Evolutionary conservation across 495 filamentous ascomycete species (phyloP), one percentile per base, ranked within the genome.

Genomic region (Parathielavia hyrcaniae): DNA sequence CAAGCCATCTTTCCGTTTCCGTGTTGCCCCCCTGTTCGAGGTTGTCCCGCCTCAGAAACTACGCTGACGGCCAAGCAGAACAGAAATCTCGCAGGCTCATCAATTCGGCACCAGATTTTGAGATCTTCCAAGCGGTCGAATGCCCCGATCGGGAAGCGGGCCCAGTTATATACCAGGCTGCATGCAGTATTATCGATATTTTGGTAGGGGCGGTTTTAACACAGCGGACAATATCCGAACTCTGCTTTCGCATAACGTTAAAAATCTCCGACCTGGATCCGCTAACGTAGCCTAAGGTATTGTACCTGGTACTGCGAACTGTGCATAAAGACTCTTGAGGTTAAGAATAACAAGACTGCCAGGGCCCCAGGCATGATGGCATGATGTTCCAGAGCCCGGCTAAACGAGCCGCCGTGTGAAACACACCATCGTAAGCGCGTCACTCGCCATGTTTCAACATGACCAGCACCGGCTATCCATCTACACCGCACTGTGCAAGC

Each of bases 361-460:
- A n/a, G n/a, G n/a, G n/a, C n/a, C n/a, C n/a, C n/a, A n/a, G 6
- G 26, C 26, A 30, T 30, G 3, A 30, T 2, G 6, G 26, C 26
- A 30, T 30, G 26, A 30, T 3, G 3, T 30, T 6, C 26, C 26
- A 30, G 26, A 6, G 26, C 26, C 6, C 26, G 26, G 26, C 26
- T 30, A 30, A 30, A 30, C 26, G 12, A 26, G 30, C n/a, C 13
- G 45, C 45, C 23, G 30, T 38, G 48, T 38, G 48, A 50, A 50
- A 50, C 48, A 23, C n/a, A 17, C 30, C 48, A 19, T 34, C 17
- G 30, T n/a, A 36, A 22, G 34, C 11, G 38, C 32, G 48, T 34
- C 10, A 39, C 32, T 50, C 48, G 34, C 36, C 19, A 38, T 50
- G 48, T 50, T 50, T 50, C 48, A 50, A 50, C 32, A 38, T 50